Evolutionary conservation across 192 early-diverging fungal genomes (phyloP), one percentile per base, ranked within the genome.

Genomic region (Spinellus fusiger): DNA sequence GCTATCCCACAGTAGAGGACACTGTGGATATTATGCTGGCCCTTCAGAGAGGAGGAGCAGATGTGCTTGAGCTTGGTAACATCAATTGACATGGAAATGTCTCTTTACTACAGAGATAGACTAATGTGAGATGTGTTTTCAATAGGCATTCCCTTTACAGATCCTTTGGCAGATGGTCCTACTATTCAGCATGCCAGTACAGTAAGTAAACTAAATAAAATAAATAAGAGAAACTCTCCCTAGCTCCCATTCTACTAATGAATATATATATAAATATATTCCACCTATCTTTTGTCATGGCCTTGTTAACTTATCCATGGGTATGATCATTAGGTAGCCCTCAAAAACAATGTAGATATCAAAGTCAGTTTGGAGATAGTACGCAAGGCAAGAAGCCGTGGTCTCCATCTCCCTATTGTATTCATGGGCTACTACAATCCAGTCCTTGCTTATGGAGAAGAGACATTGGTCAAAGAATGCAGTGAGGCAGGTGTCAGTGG

Each of bases 371-470:
- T 98, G 38, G 77, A 82, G 29, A 82, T 87, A 58, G 94, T 98
- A 32, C 68, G 75, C 22, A 70, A 87, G 67, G 95, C 97, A 0
- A 86, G 95, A 49, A 61, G 74, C 31, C 78, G 79, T 33, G 97
- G 97, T 9, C 83, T 99, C 27, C 84, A 79, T 56, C 84, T 90
- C 16, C 97, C 97, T 4, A 81, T 99, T 44, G 80, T 99, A 22
- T 93, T 99, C 64, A 98, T 99, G 95, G 97, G 95, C 26, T 99
- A 99, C 85, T 96, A 91, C 80, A 99, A 99, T 77, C 94, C 97
- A 37, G 86, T 98, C 58, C 82, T 94, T 60, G 90, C 85, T 65
- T 98, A 96, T 72, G 97, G 97, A 23, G 94, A 97, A 78, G 70
- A 87, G 68, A 75, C 77, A 55, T 79, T 99, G 38, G 91, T 96